A percentile compares a stretch with the other conserved stretches of the same genome.
phyloP scores from a whole-genome alignment of 2,329 filamentous ascomycete species.

The Paecilomyces dactylethromorphus region DNA sequence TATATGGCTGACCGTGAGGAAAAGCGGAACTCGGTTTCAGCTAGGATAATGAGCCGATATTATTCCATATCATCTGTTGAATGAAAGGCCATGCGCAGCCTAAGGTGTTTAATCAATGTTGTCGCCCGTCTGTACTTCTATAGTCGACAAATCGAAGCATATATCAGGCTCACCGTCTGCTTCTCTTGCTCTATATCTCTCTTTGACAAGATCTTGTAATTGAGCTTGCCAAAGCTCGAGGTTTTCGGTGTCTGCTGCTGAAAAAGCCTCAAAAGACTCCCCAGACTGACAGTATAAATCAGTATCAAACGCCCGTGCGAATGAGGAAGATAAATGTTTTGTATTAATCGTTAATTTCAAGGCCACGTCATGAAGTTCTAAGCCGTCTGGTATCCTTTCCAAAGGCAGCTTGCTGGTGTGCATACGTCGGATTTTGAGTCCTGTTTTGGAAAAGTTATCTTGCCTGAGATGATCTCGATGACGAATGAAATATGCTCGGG shows the following conservation, averaged over 20 bases:
- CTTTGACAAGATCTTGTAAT: slow-evolving; percentile 10
- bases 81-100: background rate
- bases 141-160: slow-evolving; percentile 10
- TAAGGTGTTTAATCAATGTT: background rate
- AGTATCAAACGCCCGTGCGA: slow-evolving; percentile 2
- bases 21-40: background rate
- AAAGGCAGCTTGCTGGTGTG: slow-evolving; percentile 20
- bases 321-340: slow-evolving; percentile 1
- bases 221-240: slow-evolving; percentile 12
- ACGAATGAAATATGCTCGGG: slow-evolving; percentile 24
- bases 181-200: slow-evolving; percentile 11
- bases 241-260: slow-evolving; percentile 1
- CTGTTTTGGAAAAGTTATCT: background rate
- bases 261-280: slow-evolving; percentile 7
- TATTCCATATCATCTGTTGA: background rate
- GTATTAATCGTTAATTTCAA: slow-evolving; percentile 6
- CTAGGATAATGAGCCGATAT: background rate
- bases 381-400: slow-evolving; percentile 19
- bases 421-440: slow-evolving; percentile 9
- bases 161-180: slow-evolving; percentile 1
- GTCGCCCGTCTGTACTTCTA: background rate
- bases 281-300: slow-evolving; percentile 16
- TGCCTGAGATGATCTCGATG: slow-evolving; percentile 4
- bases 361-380: slow-evolving; percentile 15
- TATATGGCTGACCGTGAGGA: background rate